Percentiles rank a stretch among this genome's conserved stretches.
These are phyloP conservation scores for Diplodia intermedia DNA, from an alignment of 2,329 filamentous ascomycete genomes.

Conservation along the genomic window DNA sequence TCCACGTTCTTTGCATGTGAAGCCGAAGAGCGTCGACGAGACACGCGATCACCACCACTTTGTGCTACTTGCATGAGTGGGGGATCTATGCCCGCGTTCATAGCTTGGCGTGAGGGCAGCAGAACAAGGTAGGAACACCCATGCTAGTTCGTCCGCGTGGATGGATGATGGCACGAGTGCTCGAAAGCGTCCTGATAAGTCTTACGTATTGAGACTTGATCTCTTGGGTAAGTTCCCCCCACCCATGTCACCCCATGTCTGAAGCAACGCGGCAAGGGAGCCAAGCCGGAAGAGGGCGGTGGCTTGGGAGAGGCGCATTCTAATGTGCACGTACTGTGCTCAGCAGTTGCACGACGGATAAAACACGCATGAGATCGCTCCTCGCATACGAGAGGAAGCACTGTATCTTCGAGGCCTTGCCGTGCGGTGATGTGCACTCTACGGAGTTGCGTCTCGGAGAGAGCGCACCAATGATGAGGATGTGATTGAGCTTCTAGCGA, in stretches of 20 bases:
- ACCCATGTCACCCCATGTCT: slow-evolving; percentile 2
- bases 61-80: background rate
- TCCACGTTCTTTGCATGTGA: background rate
- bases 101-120: background rate
- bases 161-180: background rate
- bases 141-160: background rate
- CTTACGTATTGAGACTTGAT: background rate
- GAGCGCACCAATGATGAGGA: too few relatives aligned
- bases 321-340: background rate
- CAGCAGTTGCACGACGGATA: too few relatives aligned
- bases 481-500: too few relatives aligned
- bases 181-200: background rate
- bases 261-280: background rate
- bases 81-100: background rate
- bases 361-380: too few relatives aligned
- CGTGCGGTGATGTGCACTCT: too few relatives aligned
- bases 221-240: background rate
- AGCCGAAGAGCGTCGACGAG: background rate
- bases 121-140: background rate
- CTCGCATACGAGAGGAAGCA: too few relatives aligned
- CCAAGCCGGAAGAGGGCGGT: background rate
- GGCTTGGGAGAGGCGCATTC: background rate
- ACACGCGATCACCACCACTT: background rate
- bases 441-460: too few relatives aligned
- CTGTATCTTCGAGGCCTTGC: too few relatives aligned